Evolutionary conservation across 2,329 filamentous ascomycete species (phyloP), one percentile per base, ranked within the genome.

Genomic region (Colletotrichum graminicola): DNA sequence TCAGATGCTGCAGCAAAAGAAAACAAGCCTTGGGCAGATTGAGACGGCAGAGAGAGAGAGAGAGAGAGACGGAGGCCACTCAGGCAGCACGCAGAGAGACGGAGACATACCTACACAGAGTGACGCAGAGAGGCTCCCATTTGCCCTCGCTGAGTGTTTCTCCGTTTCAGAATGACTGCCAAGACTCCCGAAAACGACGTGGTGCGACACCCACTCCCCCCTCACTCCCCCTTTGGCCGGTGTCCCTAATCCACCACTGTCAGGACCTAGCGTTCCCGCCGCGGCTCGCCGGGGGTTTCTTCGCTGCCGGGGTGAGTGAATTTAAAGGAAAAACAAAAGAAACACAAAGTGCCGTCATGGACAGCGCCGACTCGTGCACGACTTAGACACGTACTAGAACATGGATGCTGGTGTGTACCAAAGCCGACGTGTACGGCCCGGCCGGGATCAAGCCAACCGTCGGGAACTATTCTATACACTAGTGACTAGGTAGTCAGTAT

Each of bases 81-180:
- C 5, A 21, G 11, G 16, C 11, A 56, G 8, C 52, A 34, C 29
- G 16, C 18, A n/a, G 52, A 36, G 52, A 21, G 52, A 32, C 29
- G 14, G 21, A 55, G 10, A 56, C 12, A 47, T 8, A 47, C 12
- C 23, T 8, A 47, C 16, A 12, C n/a, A 18, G 8, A n/a, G 8
- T 8, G 18, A 45, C 43, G 21, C 14, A 45, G 21, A 43, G 7
- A 21, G 41, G 5, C 8, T 45, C 5, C 43, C 10, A 23, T 47
- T 29, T 29, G 21, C 57, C n/a, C 32, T 23, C 26, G 63, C 29
- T 61, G 68, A 39, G 23, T 62, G 68, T 71, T 71, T 71, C 59
- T 59, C 54, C 3, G 68, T 71, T 71, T 71, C 68, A 71, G 68
- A 62, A 11, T 34, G 36, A 4, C 41, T 64, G 68, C 68, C 68